A percentile compares a stretch with the other conserved stretches of the same genome.
Conservation (phyloP, 495 filamentous ascomycete genomes). For the Darksidea phi region DNA sequence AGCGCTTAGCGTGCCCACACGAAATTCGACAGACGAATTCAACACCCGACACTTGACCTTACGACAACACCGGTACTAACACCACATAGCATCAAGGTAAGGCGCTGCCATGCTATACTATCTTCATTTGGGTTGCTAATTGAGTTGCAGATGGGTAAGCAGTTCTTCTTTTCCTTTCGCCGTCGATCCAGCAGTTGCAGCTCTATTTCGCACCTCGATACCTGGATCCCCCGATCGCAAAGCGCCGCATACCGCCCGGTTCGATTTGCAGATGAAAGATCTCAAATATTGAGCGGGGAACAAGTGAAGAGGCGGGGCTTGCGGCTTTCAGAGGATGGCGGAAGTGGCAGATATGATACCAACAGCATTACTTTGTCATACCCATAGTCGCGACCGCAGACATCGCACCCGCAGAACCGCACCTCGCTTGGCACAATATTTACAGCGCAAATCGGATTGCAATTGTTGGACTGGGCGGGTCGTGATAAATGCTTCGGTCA, state of each 20-base stretch:
- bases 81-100: slow-evolving; percentile 32
- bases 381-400: too few relatives aligned
- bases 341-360: too few relatives aligned
- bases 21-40: slow-evolving; percentile 49
- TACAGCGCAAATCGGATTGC: slow-evolving; percentile 8
- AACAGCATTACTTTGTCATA: too few relatives aligned
- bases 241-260: too few relatives aligned
- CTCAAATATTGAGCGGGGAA: too few relatives aligned
- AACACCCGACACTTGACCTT: neutral
- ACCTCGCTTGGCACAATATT: neutral
- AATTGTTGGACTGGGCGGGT: slow-evolving; percentile 13
- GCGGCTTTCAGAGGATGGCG: too few relatives aligned
- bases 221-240: too few relatives aligned
- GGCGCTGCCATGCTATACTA: neutral
- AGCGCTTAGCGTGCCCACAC: slow-evolving; percentile 42
- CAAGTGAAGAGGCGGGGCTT: too few relatives aligned
- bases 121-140: slow-evolving; percentile 23
- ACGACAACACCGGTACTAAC: slow-evolving; percentile 23
- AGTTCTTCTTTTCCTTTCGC: slow-evolving; percentile 29
- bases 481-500: neutral
- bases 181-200: slow-evolving; percentile 22
- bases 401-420: neutral
- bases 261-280: too few relatives aligned
- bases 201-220: neutral
- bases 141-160: slow-evolving; percentile 54